These are phyloP conservation scores for Eragrostis curvula DNA, from an alignment of 176 grass and related monocot species.

Conservation along the genomic window DNA sequence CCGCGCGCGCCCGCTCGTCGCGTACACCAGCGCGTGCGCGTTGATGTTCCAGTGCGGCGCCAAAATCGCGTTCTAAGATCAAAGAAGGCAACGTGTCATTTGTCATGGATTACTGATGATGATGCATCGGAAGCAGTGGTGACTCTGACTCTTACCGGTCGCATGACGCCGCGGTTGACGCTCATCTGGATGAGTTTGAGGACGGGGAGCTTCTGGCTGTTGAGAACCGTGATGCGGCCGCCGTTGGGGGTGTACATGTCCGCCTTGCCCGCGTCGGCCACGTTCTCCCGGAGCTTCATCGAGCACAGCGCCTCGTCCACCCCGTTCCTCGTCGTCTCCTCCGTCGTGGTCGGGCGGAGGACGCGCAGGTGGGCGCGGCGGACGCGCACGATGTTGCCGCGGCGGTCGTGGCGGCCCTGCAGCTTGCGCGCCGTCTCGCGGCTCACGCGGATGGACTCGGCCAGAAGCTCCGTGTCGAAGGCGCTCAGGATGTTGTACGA, in stretches of 20 bases:
- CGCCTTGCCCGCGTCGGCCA: constrained; percentile 39
- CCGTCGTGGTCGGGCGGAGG: neutral
- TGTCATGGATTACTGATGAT: no score
- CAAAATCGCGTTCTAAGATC: constrained; percentile 51
- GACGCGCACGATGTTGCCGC: constrained; percentile 46
- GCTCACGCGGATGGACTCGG: constrained; percentile 48
- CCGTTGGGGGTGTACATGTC: constrained; percentile 48
- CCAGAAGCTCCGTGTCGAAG: constrained; percentile 46
- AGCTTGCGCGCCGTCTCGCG: constrained; percentile 34
- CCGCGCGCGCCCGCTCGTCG: constrained; percentile 37
- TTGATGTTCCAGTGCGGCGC: constrained; percentile 64
- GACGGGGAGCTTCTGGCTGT: constrained; percentile 61
- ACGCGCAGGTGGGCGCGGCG: constrained; percentile 10
- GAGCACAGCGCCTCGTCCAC: constrained; percentile 43
- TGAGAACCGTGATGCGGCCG: constrained; percentile 44
- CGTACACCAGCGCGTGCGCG: constrained; percentile 49
- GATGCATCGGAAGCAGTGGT: no score
- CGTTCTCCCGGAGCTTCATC: constrained; percentile 56
- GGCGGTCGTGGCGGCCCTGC: constrained; percentile 34
- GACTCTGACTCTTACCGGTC: no score
- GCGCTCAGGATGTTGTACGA: constrained; percentile 41
- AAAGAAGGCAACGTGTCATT: no score
- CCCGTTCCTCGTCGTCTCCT: constrained; percentile 33
- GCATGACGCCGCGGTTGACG: constrained; percentile 49
- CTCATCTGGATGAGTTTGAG: constrained; percentile 59